These are phyloP conservation scores for Dalbergia cochinchinensis DNA, from an alignment of 306 rosid species.

Conservation along the genomic window DNA sequence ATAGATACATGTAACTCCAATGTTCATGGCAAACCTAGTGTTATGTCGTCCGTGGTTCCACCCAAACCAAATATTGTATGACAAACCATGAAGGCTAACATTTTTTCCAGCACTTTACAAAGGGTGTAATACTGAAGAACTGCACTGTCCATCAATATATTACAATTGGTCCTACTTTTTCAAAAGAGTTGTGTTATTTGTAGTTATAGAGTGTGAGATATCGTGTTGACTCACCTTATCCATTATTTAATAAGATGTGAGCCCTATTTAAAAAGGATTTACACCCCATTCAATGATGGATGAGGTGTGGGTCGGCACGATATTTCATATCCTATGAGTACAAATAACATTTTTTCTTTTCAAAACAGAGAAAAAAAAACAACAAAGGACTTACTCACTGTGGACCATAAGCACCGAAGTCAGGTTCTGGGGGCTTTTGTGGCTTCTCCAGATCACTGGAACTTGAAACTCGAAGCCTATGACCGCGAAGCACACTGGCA, in stretches of 20 bases:
- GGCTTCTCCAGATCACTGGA: slow-evolving; percentile 38
- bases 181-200: too few species aligned
- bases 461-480: slow-evolving; percentile 57
- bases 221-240: too few species aligned
- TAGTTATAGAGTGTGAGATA: too few species aligned
- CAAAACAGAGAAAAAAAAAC: background rate
- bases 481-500: slow-evolving; percentile 73
- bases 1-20: slow-evolving; percentile 12
- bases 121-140: slow-evolving; percentile 5
- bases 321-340: too few species aligned
- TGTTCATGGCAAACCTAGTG: background rate
- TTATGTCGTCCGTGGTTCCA: background rate
- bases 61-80: background rate
- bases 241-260: too few species aligned
- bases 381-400: slow-evolving; percentile 11
- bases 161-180: slow-evolving; percentile 11
- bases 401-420: slow-evolving; percentile 57
- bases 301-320: too few species aligned
- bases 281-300: too few species aligned
- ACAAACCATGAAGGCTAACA: background rate
- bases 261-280: too few species aligned
- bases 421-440: slow-evolving; percentile 87
- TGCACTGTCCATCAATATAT: background rate
- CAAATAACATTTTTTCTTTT: too few species aligned
- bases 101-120: slow-evolving; percentile 16